Evolutionary conservation across 495 filamentous ascomycete genomes (phyloP).

Genomic region (Parachaetomium inaequale): DNA sequence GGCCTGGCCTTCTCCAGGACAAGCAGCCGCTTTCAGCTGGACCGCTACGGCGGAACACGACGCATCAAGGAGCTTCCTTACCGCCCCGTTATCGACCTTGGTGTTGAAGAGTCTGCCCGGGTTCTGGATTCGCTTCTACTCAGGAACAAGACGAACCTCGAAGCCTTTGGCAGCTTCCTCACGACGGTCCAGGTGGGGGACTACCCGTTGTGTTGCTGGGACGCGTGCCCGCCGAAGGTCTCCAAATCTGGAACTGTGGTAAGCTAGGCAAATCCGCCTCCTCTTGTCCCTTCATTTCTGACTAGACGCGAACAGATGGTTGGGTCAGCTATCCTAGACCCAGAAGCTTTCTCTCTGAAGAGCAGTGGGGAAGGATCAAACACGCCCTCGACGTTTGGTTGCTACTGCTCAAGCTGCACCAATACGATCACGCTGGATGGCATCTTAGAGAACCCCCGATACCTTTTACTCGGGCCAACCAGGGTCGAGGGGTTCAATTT

Average conservation of each 20-base stretch:
- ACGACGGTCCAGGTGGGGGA: not conserved
- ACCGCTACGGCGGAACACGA: not conserved
- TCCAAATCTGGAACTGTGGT: not conserved
- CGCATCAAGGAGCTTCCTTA: not conserved
- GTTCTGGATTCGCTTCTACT: not conserved
- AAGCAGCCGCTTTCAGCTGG: not conserved
- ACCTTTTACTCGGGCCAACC: not conserved
- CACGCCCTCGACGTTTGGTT: not conserved
- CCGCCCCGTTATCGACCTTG: not conserved
- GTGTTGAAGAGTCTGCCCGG: not conserved
- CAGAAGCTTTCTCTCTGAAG: not conserved
- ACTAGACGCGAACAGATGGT: not conserved
- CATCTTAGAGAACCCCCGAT: not conserved
- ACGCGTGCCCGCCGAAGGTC: not conserved
- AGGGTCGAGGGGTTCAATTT: not conserved
- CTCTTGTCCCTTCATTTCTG: not conserved
- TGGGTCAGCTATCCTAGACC: slow-evolving; percentile 3
- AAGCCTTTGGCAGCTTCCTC: not conserved
- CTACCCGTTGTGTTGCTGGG: not conserved
- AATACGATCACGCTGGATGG: not conserved
- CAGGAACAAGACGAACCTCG: not conserved
- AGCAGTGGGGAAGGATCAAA: not conserved
- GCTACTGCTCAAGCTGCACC: not conserved
- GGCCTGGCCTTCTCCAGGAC: not conserved
- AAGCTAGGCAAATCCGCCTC: not conserved